Evolutionary conservation across 352 stramenopile genomes (phyloP), one percentile per base, ranked within the genome.

Genomic region (Phytophthora melonis): DNA sequence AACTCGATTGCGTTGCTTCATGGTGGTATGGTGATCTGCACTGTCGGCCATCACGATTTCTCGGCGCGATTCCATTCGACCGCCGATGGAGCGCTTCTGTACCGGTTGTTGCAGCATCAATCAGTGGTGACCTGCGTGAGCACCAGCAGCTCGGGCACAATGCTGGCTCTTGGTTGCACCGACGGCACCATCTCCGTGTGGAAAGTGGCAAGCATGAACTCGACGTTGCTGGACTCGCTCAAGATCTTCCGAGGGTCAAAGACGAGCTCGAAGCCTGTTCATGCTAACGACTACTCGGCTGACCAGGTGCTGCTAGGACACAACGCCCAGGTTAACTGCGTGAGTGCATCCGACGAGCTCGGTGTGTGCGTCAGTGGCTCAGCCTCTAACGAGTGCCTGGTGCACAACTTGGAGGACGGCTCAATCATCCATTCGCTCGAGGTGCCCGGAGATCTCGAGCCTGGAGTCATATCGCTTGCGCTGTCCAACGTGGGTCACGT

Each of bases 181-280:
- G 87, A 97, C 64, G 85, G 87, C 23, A 95, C 87, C 10, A 83
- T 97, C 43, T 95, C 86, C 8, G 75, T 95, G 14, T 97, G 90
- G 89, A 93, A 91, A 69, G 75, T 95, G 34, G 82, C 83, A 23
- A 79, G 75, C 41, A 84, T 83, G 47, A 93, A 81, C 25, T 90
- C 82, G 53, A 93, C 84, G 50, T 70, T 94, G 19, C 66, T 97
- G 34, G 81, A 93, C 47, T 88, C 88, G 25, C 78, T 97, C 57
- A 95, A 93, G 62, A 79, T 94, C 57, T 95, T 95, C 47, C 78
- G 87, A 59, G 81, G 82, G 2, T 73, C 82, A 32, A 89, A 87
- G 57, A 18, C 65, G 19, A 74, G 34, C 23, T 79, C 75, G 5
- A 89, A 89, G 14, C 88, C 87, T 16, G 87, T 94, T n/a, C 80